These are phyloP conservation scores for Mallotus nudiflorus DNA, from an alignment of 345 rosid genomes.

Conservation along the genomic window DNA sequence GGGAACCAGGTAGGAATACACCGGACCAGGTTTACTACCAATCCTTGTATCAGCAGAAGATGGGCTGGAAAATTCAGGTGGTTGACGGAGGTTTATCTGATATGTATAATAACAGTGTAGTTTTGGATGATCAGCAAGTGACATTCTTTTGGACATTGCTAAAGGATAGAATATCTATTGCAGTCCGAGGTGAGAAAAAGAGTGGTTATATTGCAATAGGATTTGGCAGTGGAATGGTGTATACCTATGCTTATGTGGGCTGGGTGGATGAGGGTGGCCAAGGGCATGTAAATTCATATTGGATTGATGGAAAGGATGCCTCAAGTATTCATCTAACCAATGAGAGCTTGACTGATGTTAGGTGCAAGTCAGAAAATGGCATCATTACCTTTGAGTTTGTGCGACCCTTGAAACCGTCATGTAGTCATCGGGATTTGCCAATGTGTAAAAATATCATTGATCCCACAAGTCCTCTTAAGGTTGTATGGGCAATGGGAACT, in stretches of 20 bases:
- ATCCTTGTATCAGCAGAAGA: constrained; percentile 73
- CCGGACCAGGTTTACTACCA: constrained; percentile 90
- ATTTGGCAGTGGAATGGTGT: constrained; percentile 76
- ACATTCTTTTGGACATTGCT: constrained; percentile 86
- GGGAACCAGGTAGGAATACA: constrained; percentile 92
- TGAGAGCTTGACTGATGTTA: constrained; percentile 76
- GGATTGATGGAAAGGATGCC: constrained; percentile 86
- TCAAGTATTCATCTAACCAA: constrained; percentile 63
- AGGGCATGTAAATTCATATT: constrained; percentile 77
- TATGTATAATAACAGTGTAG: constrained; percentile 90
- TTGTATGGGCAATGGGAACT: constrained; percentile 95
- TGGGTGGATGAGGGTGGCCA: constrained; percentile 76
- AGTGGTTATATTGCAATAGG: constrained; percentile 91
- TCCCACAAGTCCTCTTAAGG: constrained; percentile 88
- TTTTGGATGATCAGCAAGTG: constrained; percentile 93
- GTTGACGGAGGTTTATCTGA: constrained; percentile 94
- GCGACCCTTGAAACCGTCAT: constrained; percentile 65
- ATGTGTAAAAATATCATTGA: constrained; percentile 85
- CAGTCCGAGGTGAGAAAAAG: constrained; percentile 92
- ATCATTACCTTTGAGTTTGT: constrained; percentile 92
- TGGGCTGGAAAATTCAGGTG: constrained; percentile 98
- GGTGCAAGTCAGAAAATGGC: constrained; percentile 90
- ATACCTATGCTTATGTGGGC: constrained; percentile 87
- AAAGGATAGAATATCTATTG: constrained; percentile 69
- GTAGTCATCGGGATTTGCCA: constrained; percentile 46